A percentile compares a stretch with the other conserved stretches of the same genome.
phyloP scores from a whole-genome alignment of 805 yeast genomes.

The Jamesozyma jinghongensis region DNA sequence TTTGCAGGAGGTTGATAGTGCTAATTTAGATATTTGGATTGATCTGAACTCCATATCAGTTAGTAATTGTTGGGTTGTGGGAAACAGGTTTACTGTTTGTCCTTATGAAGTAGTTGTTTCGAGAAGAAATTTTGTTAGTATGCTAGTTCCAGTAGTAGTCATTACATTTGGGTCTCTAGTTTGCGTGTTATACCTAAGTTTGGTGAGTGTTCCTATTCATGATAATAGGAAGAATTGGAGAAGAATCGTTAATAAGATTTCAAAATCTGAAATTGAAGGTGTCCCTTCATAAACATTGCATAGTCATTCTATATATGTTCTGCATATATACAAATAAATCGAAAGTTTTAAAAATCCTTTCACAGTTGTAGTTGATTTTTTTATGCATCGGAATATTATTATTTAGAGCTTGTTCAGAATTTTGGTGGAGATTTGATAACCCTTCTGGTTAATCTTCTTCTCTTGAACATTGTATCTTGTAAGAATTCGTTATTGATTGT shows the following conservation, averaged over 20 bases:
- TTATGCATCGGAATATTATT: no score
- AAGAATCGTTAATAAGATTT: constrained; percentile 43
- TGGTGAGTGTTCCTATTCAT: constrained; percentile 59
- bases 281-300: constrained; percentile 53
- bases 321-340: no score
- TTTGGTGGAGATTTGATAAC: constrained; percentile 32
- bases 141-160: constrained; percentile 59
- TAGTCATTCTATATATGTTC: no score
- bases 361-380: no score
- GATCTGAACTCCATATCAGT: constrained; percentile 72
- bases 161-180: constrained; percentile 46
- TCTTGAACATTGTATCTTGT: constrained; percentile 40
- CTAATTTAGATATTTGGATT: constrained; percentile 44
- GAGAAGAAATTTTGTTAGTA: constrained; percentile 46
- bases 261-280: constrained; percentile 70
- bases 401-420: no score
- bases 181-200: constrained; percentile 45
- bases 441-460: constrained; percentile 47
- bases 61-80: constrained; percentile 73
- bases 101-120: constrained; percentile 60
- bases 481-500: constrained; percentile 43
- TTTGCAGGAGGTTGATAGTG: constrained; percentile 7
- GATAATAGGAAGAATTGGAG: constrained; percentile 61
- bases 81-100: constrained; percentile 69
- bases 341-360: no score